Percentiles rank a stretch among this genome's conserved stretches.
phyloP scores from a whole-genome alignment of 768 basidiomycete genomes.

The Udeniomyces megalosporus region DNA sequence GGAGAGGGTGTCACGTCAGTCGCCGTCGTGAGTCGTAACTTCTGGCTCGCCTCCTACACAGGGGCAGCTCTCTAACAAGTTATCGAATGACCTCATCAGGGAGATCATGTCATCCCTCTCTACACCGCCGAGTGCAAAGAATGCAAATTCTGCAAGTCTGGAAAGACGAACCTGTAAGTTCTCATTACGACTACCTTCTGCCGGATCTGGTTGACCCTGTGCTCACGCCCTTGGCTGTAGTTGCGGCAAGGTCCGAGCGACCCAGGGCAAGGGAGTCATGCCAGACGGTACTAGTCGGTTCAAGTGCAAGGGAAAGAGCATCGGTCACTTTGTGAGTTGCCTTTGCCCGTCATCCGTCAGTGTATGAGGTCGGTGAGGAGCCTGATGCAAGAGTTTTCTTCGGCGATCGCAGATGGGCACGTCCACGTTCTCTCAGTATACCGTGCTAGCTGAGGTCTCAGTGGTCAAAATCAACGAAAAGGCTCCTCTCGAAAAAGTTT shows the following conservation, averaged over 20 bases:
- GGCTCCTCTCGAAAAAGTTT: slow-evolving; percentile 90
- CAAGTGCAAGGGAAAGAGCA: slow-evolving; percentile 66
- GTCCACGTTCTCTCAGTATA: slow-evolving; percentile 99
- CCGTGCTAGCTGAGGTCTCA: slow-evolving; percentile 92
- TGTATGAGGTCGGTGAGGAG: too few relatives aligned
- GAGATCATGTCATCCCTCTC: slow-evolving; percentile 93
- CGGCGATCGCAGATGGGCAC: slow-evolving; percentile 90
- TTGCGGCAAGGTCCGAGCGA: slow-evolving; percentile 53
- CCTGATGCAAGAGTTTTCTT: neutral
- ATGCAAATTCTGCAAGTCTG: slow-evolving; percentile 88
- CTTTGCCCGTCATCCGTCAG: too few relatives aligned
- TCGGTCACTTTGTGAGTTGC: slow-evolving; percentile 84
- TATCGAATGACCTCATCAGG: slow-evolving; percentile 38
- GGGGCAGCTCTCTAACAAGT: too few relatives aligned
- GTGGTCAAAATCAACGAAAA: slow-evolving; percentile 73
- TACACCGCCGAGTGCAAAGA: slow-evolving; percentile 91
- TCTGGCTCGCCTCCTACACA: too few relatives aligned
- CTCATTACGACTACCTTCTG: neutral
- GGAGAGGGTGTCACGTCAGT: slow-evolving; percentile 85
- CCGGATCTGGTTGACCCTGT: neutral
- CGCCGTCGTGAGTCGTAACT: slow-evolving; percentile 34
- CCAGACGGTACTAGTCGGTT: slow-evolving; percentile 79
- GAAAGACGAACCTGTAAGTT: slow-evolving; percentile 97
- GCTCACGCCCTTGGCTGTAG: too few relatives aligned
- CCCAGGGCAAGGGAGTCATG: slow-evolving; percentile 90